Base-by-base conservation (phyloP, 2,329 filamentous ascomycete species). In the Sclerotiophoma versabilis region DNA sequence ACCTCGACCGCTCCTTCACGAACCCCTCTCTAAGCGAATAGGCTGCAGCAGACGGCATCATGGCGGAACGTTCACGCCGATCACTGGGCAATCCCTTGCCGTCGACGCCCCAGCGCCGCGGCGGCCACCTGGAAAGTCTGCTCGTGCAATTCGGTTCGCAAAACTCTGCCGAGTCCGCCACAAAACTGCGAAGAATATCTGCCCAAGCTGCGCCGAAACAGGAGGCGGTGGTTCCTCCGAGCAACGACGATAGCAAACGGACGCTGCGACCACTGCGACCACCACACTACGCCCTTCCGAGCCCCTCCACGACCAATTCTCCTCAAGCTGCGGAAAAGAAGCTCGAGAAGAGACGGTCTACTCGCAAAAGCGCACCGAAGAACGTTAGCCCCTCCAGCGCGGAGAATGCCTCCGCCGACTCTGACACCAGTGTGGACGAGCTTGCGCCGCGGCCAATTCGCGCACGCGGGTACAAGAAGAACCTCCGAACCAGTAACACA, bases 71-170 rank as follows among this genome's bases (percentile, higher is more conserved):
- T n/a, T 51, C 57, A 2, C 42, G 54, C n/a, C 43, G 62, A 10
- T 57, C 49, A 4, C 50, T 58, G 33, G 59, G 58, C 15, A 62
- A 58, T 23, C 60, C 67, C 2, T 57, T 64, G 37, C 63, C 65
- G 34, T 59, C 56, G 0, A 72, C 71, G 1, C 66, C 67, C 12
- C 66, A 60, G 54, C 65, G 66, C 42, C 60, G 43, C 11, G 63
- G 65, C 30, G 64, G 65, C 8, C 48, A 57, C 5, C 52, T 67
- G 3, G 42, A 68, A 11, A 56, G 64, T 42, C 59, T 75, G 12
- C 61, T 74, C n/a, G 60, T 57, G 4, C 63, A 66, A 26, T 75
- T 75, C 39, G 68, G 65, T 2, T 68, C 69, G 0, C 63, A 62
- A 19, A 67, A 46, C 17, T 70, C 67, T 14, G 64, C 68, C 3